A percentile compares a stretch with the other conserved stretches of the same genome.
These are phyloP conservation scores for Priceomyces melissophilus DNA, from an alignment of 805 yeast species.

Conservation along the genomic window DNA sequence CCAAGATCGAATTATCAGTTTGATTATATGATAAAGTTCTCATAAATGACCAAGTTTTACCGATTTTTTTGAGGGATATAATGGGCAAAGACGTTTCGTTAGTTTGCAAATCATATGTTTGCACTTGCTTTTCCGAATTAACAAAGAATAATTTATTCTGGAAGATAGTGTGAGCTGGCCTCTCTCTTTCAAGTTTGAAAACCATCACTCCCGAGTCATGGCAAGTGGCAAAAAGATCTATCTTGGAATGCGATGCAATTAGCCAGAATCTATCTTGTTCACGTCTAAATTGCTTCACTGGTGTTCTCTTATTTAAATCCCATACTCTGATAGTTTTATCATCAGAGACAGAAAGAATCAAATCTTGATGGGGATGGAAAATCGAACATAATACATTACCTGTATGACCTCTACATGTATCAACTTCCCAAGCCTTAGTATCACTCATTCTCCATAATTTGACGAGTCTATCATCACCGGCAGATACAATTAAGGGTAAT, in stretches of 20 bases:
- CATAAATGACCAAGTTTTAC: constrained; percentile 82
- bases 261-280: constrained; percentile 95
- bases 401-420: constrained; percentile 96
- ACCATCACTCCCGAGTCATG: constrained; percentile 98
- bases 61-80: constrained; percentile 78
- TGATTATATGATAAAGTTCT: constrained; percentile 87
- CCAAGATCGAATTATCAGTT: constrained; percentile 80
- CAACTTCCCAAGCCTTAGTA: constrained; percentile 98
- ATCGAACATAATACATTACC: constrained; percentile 84
- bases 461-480: constrained; percentile 93
- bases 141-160: constrained; percentile 75
- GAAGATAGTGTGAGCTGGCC: constrained; percentile 80
- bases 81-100: constrained; percentile 71
- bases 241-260: constrained; percentile 80
- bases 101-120: constrained; percentile 65
- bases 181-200: constrained; percentile 93
- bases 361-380: constrained; percentile 91
- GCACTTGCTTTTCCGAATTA: constrained; percentile 83
- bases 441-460: constrained; percentile 98
- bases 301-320: constrained; percentile 92
- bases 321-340: constrained; percentile 95
- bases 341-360: constrained; percentile 90
- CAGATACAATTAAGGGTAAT: constrained; percentile 85
- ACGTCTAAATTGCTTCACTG: constrained; percentile 90
- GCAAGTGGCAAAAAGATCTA: constrained; percentile 92